Evolutionary conservation across 176 grass and related monocot genomes (phyloP).

Genomic region (Triticum turgidum): DNA sequence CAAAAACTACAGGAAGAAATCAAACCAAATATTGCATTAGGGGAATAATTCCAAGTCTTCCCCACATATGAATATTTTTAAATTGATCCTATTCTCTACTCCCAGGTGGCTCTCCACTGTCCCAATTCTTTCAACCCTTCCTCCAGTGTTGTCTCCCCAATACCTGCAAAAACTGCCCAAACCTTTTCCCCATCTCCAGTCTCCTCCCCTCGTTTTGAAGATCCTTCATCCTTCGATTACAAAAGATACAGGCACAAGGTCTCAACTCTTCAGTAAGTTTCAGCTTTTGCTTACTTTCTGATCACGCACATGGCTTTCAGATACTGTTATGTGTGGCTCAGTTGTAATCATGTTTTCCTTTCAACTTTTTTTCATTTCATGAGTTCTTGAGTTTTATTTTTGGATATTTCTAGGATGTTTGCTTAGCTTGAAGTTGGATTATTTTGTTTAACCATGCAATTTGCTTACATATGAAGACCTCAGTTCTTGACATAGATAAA

Average conservation of each 20-base stretch:
- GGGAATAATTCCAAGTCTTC: slow-evolving; percentile 42
- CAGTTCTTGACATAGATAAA: slow-evolving; percentile 17
- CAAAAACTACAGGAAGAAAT: slow-evolving; percentile 36
- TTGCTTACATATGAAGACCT: slow-evolving; percentile 6
- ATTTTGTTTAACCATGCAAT: slow-evolving; percentile 11
- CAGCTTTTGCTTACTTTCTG: slow-evolving; percentile 24
- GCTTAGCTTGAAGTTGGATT: slow-evolving; percentile 4
- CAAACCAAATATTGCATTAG: slow-evolving; percentile 26
- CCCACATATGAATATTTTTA: slow-evolving; percentile 31
- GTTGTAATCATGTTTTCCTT: not conserved
- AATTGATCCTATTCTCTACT: slow-evolving; percentile 5
- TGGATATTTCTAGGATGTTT: slow-evolving; percentile 15
- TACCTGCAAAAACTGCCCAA: slow-evolving; percentile 22
- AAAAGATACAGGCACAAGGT: not conserved
- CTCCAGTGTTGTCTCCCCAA: slow-evolving; percentile 23
- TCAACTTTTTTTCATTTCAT: not conserved
- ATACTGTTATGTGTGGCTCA: slow-evolving; percentile 4
- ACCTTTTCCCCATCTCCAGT: not conserved
- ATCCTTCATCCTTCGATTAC: slow-evolving; percentile 15
- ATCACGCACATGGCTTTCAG: slow-evolving; percentile 6
- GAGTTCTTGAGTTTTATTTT: slow-evolving; percentile 14
- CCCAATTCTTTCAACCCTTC: slow-evolving; percentile 35
- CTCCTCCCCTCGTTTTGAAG: slow-evolving; percentile 4
- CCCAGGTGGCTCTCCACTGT: slow-evolving; percentile 20
- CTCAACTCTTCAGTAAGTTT: slow-evolving; percentile 24